Percentiles rank a stretch among this genome's conserved stretches.
Evolutionary conservation across 495 filamentous ascomycete genomes (phyloP).

Genomic region (Massariosphaeria phaeospora): DNA sequence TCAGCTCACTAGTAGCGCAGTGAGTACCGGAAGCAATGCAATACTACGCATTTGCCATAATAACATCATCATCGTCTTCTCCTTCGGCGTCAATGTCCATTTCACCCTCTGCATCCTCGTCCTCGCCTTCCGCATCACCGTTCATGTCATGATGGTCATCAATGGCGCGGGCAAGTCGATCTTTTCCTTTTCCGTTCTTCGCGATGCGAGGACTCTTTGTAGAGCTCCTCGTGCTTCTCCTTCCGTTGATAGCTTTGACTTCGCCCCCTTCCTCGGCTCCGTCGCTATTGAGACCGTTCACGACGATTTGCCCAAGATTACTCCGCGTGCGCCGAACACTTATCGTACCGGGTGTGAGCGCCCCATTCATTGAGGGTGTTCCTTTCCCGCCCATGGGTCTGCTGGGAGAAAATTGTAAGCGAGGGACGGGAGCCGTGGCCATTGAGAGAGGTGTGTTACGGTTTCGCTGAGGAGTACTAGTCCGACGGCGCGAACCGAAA

Average conservation of each 20-base stretch:
- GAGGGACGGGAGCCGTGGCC: slow-evolving; percentile 9
- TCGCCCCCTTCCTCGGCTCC: slow-evolving; percentile 27
- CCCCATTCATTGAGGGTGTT: slow-evolving; percentile 21
- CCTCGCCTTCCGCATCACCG: slow-evolving; percentile 28
- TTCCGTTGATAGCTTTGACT: slow-evolving; percentile 18
- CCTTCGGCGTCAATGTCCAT: slow-evolving; percentile 30
- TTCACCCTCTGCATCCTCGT: slow-evolving; percentile 25
- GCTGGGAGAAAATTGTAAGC: slow-evolving; percentile 16
- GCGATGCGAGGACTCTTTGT: slow-evolving; percentile 15
- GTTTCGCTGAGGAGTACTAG: slow-evolving; percentile 27
- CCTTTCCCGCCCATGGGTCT: slow-evolving; percentile 24
- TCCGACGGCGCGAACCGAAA: slow-evolving; percentile 32
- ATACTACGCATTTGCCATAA: slow-evolving; percentile 8
- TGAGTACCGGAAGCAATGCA: background rate
- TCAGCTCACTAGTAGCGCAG: no score
- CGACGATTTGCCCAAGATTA: slow-evolving; percentile 36
- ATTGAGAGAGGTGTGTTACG: slow-evolving; percentile 18
- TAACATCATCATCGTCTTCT: slow-evolving; percentile 27
- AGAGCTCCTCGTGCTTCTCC: slow-evolving; percentile 19
- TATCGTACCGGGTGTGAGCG: slow-evolving; percentile 12
- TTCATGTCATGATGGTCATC: slow-evolving; percentile 24
- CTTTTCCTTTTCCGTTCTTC: slow-evolving; percentile 22
- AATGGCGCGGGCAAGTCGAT: background rate
- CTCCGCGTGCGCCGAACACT: slow-evolving; percentile 38
- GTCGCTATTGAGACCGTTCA: slow-evolving; percentile 28